phyloP scores from a whole-genome alignment of 345 rosid species.

The Eucalyptus fibrosa region DNA sequence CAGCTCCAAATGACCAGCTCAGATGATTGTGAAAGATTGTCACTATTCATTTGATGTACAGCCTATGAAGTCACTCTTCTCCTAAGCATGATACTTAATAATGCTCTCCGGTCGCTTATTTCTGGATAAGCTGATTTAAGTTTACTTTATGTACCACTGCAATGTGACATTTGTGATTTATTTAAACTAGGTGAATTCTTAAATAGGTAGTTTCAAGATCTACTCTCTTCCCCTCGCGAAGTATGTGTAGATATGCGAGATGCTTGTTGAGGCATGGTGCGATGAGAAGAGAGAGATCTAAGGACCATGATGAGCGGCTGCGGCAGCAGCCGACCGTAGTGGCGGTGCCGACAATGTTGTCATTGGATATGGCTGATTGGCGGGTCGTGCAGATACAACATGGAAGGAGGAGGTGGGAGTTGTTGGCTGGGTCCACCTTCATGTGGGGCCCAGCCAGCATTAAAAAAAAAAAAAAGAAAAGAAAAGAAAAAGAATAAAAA shows the following conservation, averaged over 20 bases:
- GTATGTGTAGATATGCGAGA: background rate
- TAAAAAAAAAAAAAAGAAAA: too few relatives aligned
- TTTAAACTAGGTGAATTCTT: background rate
- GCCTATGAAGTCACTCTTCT: background rate
- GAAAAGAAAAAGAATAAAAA: too few relatives aligned
- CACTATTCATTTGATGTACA: background rate
- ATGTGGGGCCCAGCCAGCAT: too few relatives aligned
- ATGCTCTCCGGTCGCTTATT: background rate
- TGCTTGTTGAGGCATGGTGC: background rate
- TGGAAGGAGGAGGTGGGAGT: background rate
- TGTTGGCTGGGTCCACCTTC: too few relatives aligned
- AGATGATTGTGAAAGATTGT: background rate
- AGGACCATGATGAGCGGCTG: background rate
- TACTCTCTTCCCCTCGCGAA: background rate
- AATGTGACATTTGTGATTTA: background rate
- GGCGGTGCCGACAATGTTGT: background rate
- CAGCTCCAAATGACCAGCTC: background rate
- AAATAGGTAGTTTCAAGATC: background rate
- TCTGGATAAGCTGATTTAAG: background rate
- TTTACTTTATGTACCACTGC: background rate
- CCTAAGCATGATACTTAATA: background rate
- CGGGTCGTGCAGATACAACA: background rate
- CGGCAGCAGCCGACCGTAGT: rapidly evolving
- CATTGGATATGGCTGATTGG: background rate
- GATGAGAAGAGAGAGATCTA: background rate